Conservation (phyloP, 805 yeast species). For the Yarrowia divulgata region DNA sequence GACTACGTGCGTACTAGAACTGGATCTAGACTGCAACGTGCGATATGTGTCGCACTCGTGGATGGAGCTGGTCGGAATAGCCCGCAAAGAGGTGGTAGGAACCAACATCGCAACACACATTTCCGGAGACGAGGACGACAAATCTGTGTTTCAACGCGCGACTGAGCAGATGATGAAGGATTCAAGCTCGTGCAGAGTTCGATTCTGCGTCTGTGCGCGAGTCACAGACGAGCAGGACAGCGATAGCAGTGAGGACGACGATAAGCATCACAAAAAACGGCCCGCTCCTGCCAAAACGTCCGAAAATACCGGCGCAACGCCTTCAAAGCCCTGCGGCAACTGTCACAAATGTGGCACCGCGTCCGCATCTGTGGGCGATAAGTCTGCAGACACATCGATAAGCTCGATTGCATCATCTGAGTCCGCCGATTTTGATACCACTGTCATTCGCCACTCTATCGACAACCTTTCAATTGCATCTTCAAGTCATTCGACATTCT, state of each 20-base stretch:
- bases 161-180: conserved; percentile 72
- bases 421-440: conserved; percentile 19
- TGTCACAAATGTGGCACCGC: conserved; percentile 14
- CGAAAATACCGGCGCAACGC: background rate
- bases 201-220: conserved; percentile 58
- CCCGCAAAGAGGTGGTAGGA: conserved; percentile 59
- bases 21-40: conserved; percentile 81
- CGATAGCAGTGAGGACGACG: conserved; percentile 35
- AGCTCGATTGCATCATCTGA: conserved; percentile 6
- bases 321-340: background rate
- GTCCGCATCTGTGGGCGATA: background rate
- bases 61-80: conserved; percentile 78
- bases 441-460: conserved; percentile 27
- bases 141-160: conserved; percentile 71
- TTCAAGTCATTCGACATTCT: conserved; percentile 17
- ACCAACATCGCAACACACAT: conserved; percentile 69
- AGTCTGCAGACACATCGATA: conserved; percentile 25
- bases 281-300: background rate
- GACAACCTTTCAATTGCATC: conserved; percentile 17
- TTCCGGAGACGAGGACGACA: conserved; percentile 69
- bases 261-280: background rate
- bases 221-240: conserved; percentile 11
- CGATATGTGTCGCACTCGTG: conserved; percentile 77
- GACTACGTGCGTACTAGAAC: conserved; percentile 64
- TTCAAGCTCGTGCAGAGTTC: conserved; percentile 78